Evolutionary conservation across 2,329 filamentous ascomycete genomes (phyloP), one percentile per base, ranked within the genome.

Genomic region (Fusarium duplospermum): DNA sequence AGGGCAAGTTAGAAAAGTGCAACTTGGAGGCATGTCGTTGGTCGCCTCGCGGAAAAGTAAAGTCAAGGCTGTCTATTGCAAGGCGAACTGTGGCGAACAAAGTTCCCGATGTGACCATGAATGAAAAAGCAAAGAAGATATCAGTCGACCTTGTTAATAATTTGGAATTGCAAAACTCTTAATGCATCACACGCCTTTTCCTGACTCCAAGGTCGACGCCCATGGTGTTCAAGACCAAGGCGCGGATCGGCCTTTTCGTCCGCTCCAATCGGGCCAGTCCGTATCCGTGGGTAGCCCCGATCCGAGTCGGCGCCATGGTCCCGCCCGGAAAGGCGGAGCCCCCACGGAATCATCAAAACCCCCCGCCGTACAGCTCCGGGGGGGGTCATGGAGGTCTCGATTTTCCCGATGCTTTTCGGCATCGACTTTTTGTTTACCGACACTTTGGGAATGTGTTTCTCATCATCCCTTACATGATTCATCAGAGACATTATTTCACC

Each of bases 261-360:
- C n/a, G 27, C n/a, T 38, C 60, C 60, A 62, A 62, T 62, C 71
- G 71, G 71, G 64, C 64, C 64, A 73, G 64, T 60, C 58, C 40
- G 47, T 52, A 18, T 27, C 45, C 45, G 45, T 50, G 22, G 22
- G 38, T 29, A 13, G 13, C 24, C 20, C 59, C 59, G 60, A 50
- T 36, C 45, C 60, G 60, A 38, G 14, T 38, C 22, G 45, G 58
- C 36, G 24, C 24, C 36, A 29, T n/a, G 42, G 42, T 36, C 42
- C 60, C 45, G 45, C 29, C 50, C 59, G 29, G 42, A 62, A 62
- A 52, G 35, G 13, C 38, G 40, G 58, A 71, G 57, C 22, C 45
- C 57, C 64, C 65, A 62, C 60, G 33, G 60, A 36, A 36, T 27
- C 45, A 31, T 8, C 27, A 29, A 29, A 36, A 27, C n/a, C n/a